Base-by-base conservation (phyloP, 2,329 filamentous ascomycete species). In the Aspergillus costaricaensis region DNA sequence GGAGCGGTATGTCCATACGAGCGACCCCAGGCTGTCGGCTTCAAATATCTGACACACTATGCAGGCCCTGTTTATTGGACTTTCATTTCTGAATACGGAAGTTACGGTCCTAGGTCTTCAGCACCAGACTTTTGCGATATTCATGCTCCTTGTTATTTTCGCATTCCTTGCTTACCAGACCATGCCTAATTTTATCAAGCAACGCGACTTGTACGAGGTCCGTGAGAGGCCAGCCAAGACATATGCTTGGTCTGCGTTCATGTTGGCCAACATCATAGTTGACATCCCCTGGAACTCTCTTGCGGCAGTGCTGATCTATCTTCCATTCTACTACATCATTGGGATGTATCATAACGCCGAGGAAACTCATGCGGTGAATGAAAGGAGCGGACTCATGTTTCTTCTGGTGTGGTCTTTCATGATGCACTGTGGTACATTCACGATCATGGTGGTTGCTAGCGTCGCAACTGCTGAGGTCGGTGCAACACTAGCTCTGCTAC, bases 41-140 rank as follows among this genome's bases (percentile, higher is more conserved):
- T 5, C 0, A 8, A 5, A 30, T 12, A 27, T 6, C 52, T 43
- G 21, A 43, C 25, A 8, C 23, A 12, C 23, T 3, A 44, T 43
- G 15, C 21, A 64, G 63, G 58, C 87, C 4, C 81, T 95, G 7
- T 95, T 93, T 74, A 90, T 95, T 70, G 91, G 91, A 23, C 91
- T 93, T 74, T 87, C 88, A 61, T 92, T 95, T 78, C 91, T 86
- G 81, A 83, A 86, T 19, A 87, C 89, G 0, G 83, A 84, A 21
- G 88, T 91, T 77, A 87, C 85, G n/a, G 84, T 88, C 51, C 91
- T 92, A 73, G 91, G 91, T 59, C 80, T 95, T 2, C 90, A 93
- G 76, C 95, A 95, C 77, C 91, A 95, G 71, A 91, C 93, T 86
- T 95, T 94, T 70, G 83, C 86, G 70, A 88, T 96, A 65, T 95